Evolutionary conservation across 257 asterid species (phyloP).

Genomic region (Solanum microdontum): DNA sequence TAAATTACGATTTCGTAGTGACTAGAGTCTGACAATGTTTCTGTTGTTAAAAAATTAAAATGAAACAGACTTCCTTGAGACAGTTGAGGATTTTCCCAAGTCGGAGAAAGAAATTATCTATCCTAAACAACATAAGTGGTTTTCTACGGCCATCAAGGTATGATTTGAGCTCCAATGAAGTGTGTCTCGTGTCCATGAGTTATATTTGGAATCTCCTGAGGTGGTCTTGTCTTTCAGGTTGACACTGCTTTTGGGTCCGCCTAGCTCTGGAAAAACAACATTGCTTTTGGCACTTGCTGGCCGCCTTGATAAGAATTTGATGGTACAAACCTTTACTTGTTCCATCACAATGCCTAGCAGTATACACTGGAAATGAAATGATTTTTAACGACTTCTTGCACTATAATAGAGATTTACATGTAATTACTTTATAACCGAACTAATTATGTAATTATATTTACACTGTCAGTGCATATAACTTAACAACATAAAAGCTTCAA

Average conservation of each 20-base stretch:
- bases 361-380: background rate
- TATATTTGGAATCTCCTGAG: background rate
- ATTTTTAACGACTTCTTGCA: background rate
- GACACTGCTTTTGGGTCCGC: constrained; percentile 79
- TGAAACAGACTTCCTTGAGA: constrained; percentile 43
- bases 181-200: background rate
- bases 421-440: background rate
- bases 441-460: background rate
- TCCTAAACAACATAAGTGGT: constrained; percentile 49
- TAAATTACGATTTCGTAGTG: background rate
- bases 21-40: constrained; percentile 9
- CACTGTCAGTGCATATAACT: background rate
- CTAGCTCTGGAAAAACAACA: constrained; percentile 83
- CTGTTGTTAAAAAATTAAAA: background rate
- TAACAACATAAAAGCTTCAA: background rate
- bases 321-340: constrained; percentile 23
- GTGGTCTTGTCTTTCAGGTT: constrained; percentile 25
- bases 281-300: constrained; percentile 80
- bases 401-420: background rate
- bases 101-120: constrained; percentile 33
- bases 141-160: constrained; percentile 59
- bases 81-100: constrained; percentile 44
- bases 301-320: constrained; percentile 43
- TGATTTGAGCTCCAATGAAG: background rate
- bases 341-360: background rate